phyloP scores from a whole-genome alignment of 495 filamentous ascomycete species.

The Patellaria atrata region DNA sequence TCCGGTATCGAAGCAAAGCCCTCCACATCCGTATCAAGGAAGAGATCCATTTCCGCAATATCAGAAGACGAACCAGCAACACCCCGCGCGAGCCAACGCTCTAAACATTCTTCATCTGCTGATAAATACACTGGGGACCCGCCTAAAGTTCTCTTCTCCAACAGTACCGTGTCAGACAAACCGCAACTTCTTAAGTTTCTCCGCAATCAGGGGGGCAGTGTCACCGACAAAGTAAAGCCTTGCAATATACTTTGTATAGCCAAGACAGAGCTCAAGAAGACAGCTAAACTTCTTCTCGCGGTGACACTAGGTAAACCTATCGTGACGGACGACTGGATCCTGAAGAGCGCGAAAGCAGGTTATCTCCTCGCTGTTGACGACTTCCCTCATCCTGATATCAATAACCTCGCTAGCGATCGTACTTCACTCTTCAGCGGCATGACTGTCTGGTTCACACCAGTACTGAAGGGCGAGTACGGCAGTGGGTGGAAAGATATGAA shows the following conservation, averaged over 20 bases:
- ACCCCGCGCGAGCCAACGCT: too few relatives aligned
- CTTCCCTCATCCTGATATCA: constrained; percentile 22
- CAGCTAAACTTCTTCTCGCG: constrained; percentile 26
- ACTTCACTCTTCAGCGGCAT: constrained; percentile 18
- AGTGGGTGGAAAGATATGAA: constrained; percentile 24
- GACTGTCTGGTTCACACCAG: constrained; percentile 26
- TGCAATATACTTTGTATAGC: constrained; percentile 28
- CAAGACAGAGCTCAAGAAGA: constrained; percentile 26
- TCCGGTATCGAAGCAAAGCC: too few relatives aligned
- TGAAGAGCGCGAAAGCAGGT: constrained; percentile 15
- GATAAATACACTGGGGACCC: constrained; percentile 16
- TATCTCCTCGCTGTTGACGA: constrained; percentile 17
- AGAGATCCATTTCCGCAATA: too few relatives aligned
- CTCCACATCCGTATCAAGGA: too few relatives aligned
- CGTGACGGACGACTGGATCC: constrained; percentile 29
- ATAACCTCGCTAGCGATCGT: too few relatives aligned
- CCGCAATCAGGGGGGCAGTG: constrained; percentile 18
- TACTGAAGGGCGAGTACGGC: constrained; percentile 22
- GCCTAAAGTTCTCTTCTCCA: constrained; percentile 23
- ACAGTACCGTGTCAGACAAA: constrained; percentile 15
- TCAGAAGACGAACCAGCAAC: too few relatives aligned
- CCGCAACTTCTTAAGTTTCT: constrained; percentile 22
- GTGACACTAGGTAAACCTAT: constrained; percentile 26
- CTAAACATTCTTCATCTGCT: too few relatives aligned
- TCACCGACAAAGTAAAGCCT: constrained; percentile 15